Evolutionary conservation across 2,329 filamentous ascomycete species (phyloP).

Genomic region (Aspergillaceae sp.): DNA sequence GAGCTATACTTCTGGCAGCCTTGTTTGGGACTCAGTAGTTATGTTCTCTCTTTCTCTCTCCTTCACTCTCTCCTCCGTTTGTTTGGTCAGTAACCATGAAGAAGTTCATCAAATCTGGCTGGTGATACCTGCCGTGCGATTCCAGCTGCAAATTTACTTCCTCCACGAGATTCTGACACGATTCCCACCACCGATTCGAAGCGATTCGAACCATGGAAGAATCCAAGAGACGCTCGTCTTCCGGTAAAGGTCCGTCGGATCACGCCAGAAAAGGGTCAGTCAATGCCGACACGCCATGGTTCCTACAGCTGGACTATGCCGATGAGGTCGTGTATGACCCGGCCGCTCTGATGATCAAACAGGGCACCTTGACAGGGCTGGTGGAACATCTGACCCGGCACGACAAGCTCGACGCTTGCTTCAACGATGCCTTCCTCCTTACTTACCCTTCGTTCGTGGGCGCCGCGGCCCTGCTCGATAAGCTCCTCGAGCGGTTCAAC

Average conservation of each 20-base stretch:
- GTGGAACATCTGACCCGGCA: constrained; percentile 90
- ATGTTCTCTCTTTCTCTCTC: not conserved
- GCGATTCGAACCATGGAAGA: not conserved
- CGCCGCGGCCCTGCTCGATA: constrained; percentile 76
- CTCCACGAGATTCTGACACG: not conserved
- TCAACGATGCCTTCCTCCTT: constrained; percentile 90
- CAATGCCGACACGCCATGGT: not conserved
- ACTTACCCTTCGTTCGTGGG: constrained; percentile 89
- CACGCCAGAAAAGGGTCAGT: not conserved
- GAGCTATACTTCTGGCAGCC: no score
- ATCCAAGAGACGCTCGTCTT: not conserved
- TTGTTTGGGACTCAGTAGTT: not conserved
- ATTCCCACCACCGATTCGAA: not conserved
- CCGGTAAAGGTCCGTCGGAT: not conserved
- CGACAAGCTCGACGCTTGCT: constrained; percentile 80
- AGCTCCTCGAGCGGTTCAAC: constrained; percentile 76
- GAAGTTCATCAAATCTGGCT: not conserved
- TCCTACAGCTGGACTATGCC: not conserved
- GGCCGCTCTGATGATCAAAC: constrained; percentile 9
- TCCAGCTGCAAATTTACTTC: not conserved
- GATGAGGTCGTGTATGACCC: constrained; percentile 7
- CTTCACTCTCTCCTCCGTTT: not conserved
- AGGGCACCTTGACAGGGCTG: constrained; percentile 69
- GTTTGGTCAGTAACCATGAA: not conserved
- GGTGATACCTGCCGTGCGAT: not conserved